Evolutionary conservation across 2,329 filamentous ascomycete species (phyloP), one percentile per base, ranked within the genome.

Genomic region (Colletotrichum caudatum): DNA sequence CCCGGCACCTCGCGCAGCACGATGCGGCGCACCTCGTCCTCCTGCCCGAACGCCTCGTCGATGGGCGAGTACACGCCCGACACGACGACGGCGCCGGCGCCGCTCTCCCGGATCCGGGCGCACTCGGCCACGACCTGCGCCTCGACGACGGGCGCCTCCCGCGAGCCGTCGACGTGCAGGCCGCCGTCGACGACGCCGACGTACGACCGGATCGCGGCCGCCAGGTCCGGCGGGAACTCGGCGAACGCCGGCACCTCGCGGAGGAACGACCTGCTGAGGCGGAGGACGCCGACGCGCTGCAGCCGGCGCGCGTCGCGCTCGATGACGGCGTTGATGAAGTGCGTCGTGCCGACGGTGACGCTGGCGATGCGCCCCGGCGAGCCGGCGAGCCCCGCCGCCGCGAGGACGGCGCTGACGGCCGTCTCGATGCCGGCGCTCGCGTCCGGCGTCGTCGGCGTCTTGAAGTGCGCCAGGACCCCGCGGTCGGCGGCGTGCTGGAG

Each of bases 291-390:
- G 2, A 89, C 87, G 3, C 78, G 80, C 20, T 83, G 81, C 2
- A 90, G 76, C 2, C 86, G 82, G 1, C 81, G 76, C 8, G 79
- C 80, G 73, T 89, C 87, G 54, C 84, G 81, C 76, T 89, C 87
- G 1, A 90, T 81, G 1, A 90, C 85, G 7, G 87, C 87, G 72
- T 90, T 90, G 75, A 89, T 83, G 74, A 90, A 90, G 71, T 90
- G 87, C 0, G 87, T 89, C 1, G 85, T 87, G 60, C 86, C 86
- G 71, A 88, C 86, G 3, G 85, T 86, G 18, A 88, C 82, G 72
- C 83, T 84, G 26, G 84, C 82, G 20, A 88, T 80, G 12, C 82
- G 77, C 8, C 53, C 70, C 18, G 70, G 70, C 0, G 77, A 75
- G 0, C 81, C 78, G 35, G 74, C 66, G 29, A 84, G 76, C 5